Conservation (phyloP, 306 rosid genomes). For the Prunus campanulata region DNA sequence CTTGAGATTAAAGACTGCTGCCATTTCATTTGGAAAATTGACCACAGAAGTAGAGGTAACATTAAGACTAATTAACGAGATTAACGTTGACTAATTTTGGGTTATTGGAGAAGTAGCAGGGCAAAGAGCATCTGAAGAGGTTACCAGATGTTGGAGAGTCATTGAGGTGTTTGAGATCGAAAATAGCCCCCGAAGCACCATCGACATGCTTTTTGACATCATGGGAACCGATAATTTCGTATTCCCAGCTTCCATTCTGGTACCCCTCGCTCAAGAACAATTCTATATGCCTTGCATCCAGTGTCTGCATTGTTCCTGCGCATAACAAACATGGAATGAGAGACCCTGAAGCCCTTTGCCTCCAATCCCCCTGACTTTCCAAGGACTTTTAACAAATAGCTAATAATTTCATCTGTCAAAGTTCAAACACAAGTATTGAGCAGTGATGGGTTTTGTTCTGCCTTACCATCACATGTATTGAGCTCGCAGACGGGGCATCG, state of each 20-base stretch:
- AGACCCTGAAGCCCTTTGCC: too few relatives aligned
- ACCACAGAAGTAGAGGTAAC: not conserved
- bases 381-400: not conserved
- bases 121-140: not conserved
- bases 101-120: not conserved
- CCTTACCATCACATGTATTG: slow-evolving; percentile 89
- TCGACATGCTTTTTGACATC: slow-evolving; percentile 68
- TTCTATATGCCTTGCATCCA: slow-evolving; percentile 91
- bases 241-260: slow-evolving; percentile 82
- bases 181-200: slow-evolving; percentile 90
- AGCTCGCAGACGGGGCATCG: slow-evolving; percentile 96
- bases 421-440: not conserved
- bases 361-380: too few relatives aligned
- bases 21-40: slow-evolving; percentile 34
- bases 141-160: slow-evolving; percentile 69
- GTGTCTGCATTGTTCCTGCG: slow-evolving; percentile 96
- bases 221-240: slow-evolving; percentile 76
- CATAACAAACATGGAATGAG: not conserved
- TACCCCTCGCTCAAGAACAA: slow-evolving; percentile 72
- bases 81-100: not conserved
- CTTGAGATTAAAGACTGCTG: slow-evolving; percentile 72
- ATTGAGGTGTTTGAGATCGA: slow-evolving; percentile 60
- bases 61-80: not conserved
- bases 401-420: not conserved
- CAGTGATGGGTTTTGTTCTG: not conserved